Evolutionary conservation across 495 filamentous ascomycete species (phyloP).

Genomic region (Penicillium arizonense): DNA sequence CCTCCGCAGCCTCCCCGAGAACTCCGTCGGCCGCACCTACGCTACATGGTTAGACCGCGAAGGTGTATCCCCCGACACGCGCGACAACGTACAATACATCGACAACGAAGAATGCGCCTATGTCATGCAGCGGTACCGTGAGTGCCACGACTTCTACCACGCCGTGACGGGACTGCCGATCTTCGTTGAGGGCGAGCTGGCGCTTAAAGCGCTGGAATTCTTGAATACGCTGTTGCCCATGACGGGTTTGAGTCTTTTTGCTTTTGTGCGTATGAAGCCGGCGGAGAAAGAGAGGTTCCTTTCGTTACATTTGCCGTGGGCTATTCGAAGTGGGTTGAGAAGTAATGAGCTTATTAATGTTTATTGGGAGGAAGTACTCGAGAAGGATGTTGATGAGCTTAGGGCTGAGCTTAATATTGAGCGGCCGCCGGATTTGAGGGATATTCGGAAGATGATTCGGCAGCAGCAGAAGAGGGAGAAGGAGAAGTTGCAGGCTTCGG

Average conservation of each 20-base stretch:
- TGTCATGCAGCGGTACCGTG: slow-evolving; percentile 97
- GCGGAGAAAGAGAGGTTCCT: slow-evolving; percentile 73
- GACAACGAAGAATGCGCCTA: slow-evolving; percentile 95
- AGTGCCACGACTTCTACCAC: slow-evolving; percentile 98
- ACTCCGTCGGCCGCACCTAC: slow-evolving; percentile 84
- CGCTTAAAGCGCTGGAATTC: slow-evolving; percentile 95
- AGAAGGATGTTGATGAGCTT: slow-evolving; percentile 77
- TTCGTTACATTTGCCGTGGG: slow-evolving; percentile 83
- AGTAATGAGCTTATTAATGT: slow-evolving; percentile 89
- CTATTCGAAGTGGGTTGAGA: slow-evolving; percentile 73
- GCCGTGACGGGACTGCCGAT: slow-evolving; percentile 88
- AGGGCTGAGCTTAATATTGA: slow-evolving; percentile 76
- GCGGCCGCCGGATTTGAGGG: slow-evolving; percentile 83
- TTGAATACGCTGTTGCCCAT: slow-evolving; percentile 91
- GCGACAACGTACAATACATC: slow-evolving; percentile 78
- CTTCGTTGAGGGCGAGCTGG: slow-evolving; percentile 91
- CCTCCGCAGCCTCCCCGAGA: slow-evolving; percentile 68
- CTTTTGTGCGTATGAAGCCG: slow-evolving; percentile 68
- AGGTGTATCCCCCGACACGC: slow-evolving; percentile 88
- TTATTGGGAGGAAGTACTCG: slow-evolving; percentile 95
- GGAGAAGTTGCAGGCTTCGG: slow-evolving; percentile 39
- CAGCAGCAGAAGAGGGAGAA: slow-evolving; percentile 66
- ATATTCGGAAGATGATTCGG: slow-evolving; percentile 68
- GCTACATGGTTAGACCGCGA: slow-evolving; percentile 86
- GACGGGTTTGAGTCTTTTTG: slow-evolving; percentile 82